phyloP scores from a whole-genome alignment of 2,329 filamentous ascomycete genomes.

The Fusarium sublunatum region DNA sequence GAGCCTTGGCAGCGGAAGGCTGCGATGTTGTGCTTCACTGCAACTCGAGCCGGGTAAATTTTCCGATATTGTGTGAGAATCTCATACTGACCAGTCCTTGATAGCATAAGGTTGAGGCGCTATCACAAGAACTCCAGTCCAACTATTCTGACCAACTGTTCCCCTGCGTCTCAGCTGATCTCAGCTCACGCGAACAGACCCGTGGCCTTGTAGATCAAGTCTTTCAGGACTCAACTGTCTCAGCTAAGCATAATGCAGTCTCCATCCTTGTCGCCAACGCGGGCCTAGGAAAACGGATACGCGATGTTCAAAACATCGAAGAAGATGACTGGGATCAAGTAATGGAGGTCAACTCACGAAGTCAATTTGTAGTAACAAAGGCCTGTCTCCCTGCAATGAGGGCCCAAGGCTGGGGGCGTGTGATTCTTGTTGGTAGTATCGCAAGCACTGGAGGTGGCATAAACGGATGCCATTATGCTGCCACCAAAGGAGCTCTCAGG shows the following conservation, averaged over 20 bases:
- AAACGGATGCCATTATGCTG: constrained; percentile 52
- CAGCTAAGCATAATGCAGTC: constrained; percentile 36
- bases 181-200: constrained; percentile 24
- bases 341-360: constrained; percentile 51
- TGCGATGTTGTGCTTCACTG: constrained; percentile 35
- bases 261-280: constrained; percentile 51
- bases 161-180: constrained; percentile 20
- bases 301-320: constrained; percentile 49
- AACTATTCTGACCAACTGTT: constrained; percentile 12
- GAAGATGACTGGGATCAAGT: constrained; percentile 53
- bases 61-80: accelerated
- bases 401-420: constrained; percentile 47
- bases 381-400: constrained; percentile 50
- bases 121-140: constrained; percentile 10
- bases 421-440: constrained; percentile 51
- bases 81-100: accelerated
- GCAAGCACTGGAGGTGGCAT: constrained; percentile 50
- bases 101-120: constrained; percentile 24
- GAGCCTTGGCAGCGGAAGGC: constrained; percentile 21
- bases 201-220: constrained; percentile 15
- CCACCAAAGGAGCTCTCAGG: constrained; percentile 49
- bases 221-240: background rate
- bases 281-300: constrained; percentile 49
- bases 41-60: constrained; percentile 18
- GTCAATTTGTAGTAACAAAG: constrained; percentile 52